Base-by-base conservation (phyloP, 306 rosid species). In the Vigna hirtella region DNA sequence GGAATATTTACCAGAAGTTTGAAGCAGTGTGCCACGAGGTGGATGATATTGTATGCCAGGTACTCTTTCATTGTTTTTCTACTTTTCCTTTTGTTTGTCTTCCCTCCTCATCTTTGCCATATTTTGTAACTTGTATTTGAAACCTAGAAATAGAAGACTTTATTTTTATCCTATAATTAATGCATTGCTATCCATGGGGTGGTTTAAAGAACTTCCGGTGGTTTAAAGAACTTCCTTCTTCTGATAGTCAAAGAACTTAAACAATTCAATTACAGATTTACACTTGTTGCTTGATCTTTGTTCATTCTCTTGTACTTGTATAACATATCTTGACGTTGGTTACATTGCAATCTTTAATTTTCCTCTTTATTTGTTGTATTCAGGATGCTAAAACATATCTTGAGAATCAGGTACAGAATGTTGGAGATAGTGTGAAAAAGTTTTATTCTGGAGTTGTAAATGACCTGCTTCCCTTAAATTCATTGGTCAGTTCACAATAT, bases 1-100 rank as follows among this genome's bases (percentile, higher is more conserved):
- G 91, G 70, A 84, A 87, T 81, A 70, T 95, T 73, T 95, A 66
- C 85, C 92, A 90, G 79, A 94, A 89, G 79, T 80, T 95, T 78
- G 98, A 95, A 95, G 87, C 86, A 62, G 92, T 84, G 66, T 86
- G 97, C 81, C 93, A 89, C 18, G 98, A 91, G 81, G 97, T 89
- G 72, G 94, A 90, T 83, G 89, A 79, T 70, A 80, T 88, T 69
- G 92, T 89, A 34, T 81, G 77, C 61, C 88, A 92, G 97, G 98
- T 94, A 70, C 10, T 68, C 11, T 47, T 68, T 83, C 65, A 72
- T 65, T 59, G n/a, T 9, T 55, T 82, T 63, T 4, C 42, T 43
- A 71, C 71, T 61, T 82, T 75, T 49, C 45, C 38, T 32, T 17
- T 51, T 49, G 51, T 45, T 34, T 22, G 5, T 9, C 38, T 55